Conservation (phyloP, 352 stramenopile genomes). For the Phytophthora lateralis region DNA sequence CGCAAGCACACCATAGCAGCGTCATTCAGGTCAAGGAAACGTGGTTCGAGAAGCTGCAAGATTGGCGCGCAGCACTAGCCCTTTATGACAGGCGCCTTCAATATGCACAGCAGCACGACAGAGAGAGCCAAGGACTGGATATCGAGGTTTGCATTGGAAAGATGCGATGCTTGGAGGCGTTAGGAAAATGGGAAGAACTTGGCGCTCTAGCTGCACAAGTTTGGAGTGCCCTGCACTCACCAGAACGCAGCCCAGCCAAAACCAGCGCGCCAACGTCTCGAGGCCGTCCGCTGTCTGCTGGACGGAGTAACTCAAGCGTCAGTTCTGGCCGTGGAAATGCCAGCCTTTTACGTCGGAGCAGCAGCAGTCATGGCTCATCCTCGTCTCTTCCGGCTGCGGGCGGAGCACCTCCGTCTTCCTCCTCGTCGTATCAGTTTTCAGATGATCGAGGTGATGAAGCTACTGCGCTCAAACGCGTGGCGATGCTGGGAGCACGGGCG, state of each 20-base stretch:
- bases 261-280: constrained; percentile 9
- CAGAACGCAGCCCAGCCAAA: constrained; percentile 21
- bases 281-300: constrained; percentile 22
- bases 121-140: constrained; percentile 52
- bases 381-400: constrained; percentile 24
- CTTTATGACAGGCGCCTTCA: constrained; percentile 88
- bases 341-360: constrained; percentile 34
- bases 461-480: constrained; percentile 61
- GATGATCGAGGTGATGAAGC: constrained; percentile 54
- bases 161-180: constrained; percentile 97
- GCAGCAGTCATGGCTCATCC: constrained; percentile 44
- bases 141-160: constrained; percentile 95
- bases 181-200: constrained; percentile 96
- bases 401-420: constrained; percentile 14
- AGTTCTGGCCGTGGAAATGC: constrained; percentile 13
- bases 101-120: constrained; percentile 25
- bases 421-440: constrained; percentile 25
- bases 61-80: constrained; percentile 95
- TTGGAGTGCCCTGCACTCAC: constrained; percentile 43
- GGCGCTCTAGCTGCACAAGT: constrained; percentile 87
- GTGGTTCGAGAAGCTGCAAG: constrained; percentile 98
- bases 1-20: constrained; percentile 75
- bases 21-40: constrained; percentile 93
- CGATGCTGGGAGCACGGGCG: constrained; percentile 83
- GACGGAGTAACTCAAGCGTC: constrained; percentile 15